phyloP scores from a whole-genome alignment of 73 alveolate species.

The Breviolum minutum region DNA sequence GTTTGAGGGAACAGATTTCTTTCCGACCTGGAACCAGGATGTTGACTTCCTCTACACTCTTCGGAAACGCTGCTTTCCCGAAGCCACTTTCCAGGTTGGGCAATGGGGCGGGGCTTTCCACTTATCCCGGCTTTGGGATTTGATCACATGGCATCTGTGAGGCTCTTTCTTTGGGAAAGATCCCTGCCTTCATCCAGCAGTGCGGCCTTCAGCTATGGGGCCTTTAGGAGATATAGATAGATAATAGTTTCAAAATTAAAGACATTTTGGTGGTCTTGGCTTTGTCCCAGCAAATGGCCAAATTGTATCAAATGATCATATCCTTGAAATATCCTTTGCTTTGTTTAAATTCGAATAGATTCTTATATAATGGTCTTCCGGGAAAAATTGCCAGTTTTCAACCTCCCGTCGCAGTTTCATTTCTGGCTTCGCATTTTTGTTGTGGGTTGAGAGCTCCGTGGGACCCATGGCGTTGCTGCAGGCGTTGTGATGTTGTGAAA shows the following conservation, averaged over 20 bases:
- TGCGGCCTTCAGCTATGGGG: not conserved
- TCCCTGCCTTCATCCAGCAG: constrained; percentile 91
- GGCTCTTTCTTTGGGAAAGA: constrained; percentile 93
- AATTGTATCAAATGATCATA: too few species aligned
- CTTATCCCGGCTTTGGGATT: too few species aligned
- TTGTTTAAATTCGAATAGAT: too few species aligned
- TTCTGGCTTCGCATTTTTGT: not conserved
- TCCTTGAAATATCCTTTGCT: too few species aligned
- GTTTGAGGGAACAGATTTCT: not conserved
- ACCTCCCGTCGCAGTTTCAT: not conserved
- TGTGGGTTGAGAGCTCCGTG: not conserved
- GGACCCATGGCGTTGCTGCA: not conserved
- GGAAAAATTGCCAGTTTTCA: not conserved
- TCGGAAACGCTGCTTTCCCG: constrained; percentile 88
- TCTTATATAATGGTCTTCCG: too few species aligned
- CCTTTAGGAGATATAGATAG: too few species aligned
- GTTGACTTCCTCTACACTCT: constrained; percentile 94
- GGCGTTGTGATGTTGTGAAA: not conserved
- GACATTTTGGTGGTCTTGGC: not conserved
- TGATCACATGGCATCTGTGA: too few species aligned
- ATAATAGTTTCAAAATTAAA: too few species aligned
- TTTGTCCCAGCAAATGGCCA: too few species aligned
- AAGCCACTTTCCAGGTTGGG: constrained; percentile 67
- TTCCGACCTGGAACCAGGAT: constrained; percentile 11
- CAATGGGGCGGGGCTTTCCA: too few species aligned